Percentiles rank a stretch among this genome's conserved stretches.
phyloP scores from a whole-genome alignment of 2,329 filamentous ascomycete genomes.

The Colletotrichum sp. region DNA sequence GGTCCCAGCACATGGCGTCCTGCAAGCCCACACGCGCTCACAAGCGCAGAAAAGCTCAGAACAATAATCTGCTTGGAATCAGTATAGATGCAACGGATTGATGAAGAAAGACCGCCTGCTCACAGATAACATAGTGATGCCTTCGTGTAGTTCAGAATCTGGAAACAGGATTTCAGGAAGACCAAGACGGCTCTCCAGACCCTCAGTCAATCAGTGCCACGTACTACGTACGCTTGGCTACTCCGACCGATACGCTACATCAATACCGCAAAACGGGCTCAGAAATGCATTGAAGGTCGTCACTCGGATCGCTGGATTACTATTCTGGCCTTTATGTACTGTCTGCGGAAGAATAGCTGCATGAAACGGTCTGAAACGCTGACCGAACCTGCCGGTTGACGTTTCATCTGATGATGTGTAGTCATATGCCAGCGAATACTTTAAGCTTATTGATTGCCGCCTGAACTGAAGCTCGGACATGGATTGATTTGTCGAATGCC shows the following conservation, averaged over 20 bases:
- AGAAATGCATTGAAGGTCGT: accelerated
- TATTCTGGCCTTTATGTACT: background rate
- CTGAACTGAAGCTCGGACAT: background rate
- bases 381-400: background rate
- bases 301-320: background rate
- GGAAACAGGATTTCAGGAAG: background rate
- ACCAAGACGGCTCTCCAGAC: background rate
- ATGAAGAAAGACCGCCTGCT: background rate
- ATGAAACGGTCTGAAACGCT: constrained; percentile 16
- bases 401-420: constrained; percentile 7
- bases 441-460: background rate
- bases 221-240: background rate
- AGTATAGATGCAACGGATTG: background rate
- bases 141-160: background rate
- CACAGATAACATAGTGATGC: background rate
- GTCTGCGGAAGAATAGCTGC: background rate
- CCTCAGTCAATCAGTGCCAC: background rate
- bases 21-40: constrained; percentile 3
- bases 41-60: background rate
- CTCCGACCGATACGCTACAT: background rate
- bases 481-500: background rate
- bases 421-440: background rate
- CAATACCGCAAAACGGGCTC: background rate
- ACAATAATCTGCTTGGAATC: background rate
- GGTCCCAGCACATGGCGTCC: background rate